Base-by-base conservation (phyloP, 1,284 basidiomycete species). In the Retiboletus fuscus region DNA sequence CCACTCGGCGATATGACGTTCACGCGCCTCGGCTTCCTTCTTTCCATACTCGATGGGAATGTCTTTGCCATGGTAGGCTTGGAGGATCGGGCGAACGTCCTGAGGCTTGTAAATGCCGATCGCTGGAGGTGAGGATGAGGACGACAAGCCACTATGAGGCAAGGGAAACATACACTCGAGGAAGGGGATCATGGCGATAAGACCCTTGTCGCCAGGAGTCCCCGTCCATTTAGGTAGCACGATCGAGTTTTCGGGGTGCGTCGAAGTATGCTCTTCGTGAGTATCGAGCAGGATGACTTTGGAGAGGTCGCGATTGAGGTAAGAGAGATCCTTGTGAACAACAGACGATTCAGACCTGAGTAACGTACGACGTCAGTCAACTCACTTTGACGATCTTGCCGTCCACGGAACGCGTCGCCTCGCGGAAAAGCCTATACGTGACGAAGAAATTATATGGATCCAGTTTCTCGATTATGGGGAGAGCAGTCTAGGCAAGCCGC, bases 181-280 rank as follows among this genome's bases (percentile, higher is more conserved):
- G 92, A 99, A 99, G 1, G 97, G 97, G 74, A 99, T 96, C 85
- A 98, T 88, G 18, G 93, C 93, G 18, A 99, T 82, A 28, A 99
- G 89, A 2, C 95, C 96, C 76, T 86, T 90, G 82, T 97, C 96
- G 39, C 87, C 85, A 1, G 90, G 84, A 69, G 94, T 90, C 15
- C 96, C 97, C 12, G 92, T 91, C 98, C 98, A 99, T 73, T 92
- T 92, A 24, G 93, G 91, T 58, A 99, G 79, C 62, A 96, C 84
- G 73, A 99, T 88, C 0, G 95, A 91, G 78, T 99, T 99, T 78
- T 98, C 95, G 11, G 95, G 96, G 75, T 99, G 95, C 2, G 94
- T 87, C 46, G 87, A 83, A 47, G 91, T 89, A 78, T 95, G 93
- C 51, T 95, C 93, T 5, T 93, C 85, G 75, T 95, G 87, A 1